Percentiles rank a stretch among this genome's conserved stretches.
phyloP scores from a whole-genome alignment of 306 rosid genomes.

The Sesbania bispinosa region DNA sequence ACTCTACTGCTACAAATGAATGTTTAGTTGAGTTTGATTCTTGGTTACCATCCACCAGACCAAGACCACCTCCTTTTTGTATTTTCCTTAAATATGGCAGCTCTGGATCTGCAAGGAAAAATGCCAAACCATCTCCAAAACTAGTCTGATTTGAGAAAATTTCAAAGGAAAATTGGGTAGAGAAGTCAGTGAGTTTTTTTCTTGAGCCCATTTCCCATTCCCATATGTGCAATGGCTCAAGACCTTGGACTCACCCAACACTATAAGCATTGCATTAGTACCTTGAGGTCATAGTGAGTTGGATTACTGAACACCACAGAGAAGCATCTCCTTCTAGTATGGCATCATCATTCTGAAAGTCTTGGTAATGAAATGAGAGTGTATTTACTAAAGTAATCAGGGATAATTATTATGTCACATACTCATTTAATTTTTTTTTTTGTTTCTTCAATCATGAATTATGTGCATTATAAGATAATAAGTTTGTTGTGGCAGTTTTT shows the following conservation, averaged over 20 bases:
- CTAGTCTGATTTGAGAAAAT: not conserved
- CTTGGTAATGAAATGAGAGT: too few species aligned
- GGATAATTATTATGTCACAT: too few species aligned
- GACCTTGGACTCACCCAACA: constrained; percentile 36
- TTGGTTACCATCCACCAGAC: constrained; percentile 28
- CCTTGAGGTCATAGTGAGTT: constrained; percentile 18
- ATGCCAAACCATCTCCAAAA: constrained; percentile 49
- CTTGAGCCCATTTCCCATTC: constrained; percentile 22
- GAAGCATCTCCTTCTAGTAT: too few species aligned
- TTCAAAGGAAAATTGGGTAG: constrained; percentile 43
- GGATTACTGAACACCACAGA: too few species aligned
- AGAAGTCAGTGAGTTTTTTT: constrained; percentile 37
- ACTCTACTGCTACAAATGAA: constrained; percentile 42
- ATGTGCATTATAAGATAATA: too few species aligned
- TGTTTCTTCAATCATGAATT: too few species aligned
- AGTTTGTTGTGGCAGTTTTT: too few species aligned
- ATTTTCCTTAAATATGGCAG: constrained; percentile 2
- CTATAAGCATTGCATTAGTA: not conserved
- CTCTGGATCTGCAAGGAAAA: constrained; percentile 41
- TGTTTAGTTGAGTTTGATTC: constrained; percentile 1
- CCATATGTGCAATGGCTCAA: constrained; percentile 38
- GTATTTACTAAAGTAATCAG: too few species aligned
- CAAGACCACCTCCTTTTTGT: constrained; percentile 36
- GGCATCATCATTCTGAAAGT: too few species aligned
- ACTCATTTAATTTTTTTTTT: too few species aligned